phyloP scores from a whole-genome alignment of 345 rosid species.

The Nephelium lappaceum region DNA sequence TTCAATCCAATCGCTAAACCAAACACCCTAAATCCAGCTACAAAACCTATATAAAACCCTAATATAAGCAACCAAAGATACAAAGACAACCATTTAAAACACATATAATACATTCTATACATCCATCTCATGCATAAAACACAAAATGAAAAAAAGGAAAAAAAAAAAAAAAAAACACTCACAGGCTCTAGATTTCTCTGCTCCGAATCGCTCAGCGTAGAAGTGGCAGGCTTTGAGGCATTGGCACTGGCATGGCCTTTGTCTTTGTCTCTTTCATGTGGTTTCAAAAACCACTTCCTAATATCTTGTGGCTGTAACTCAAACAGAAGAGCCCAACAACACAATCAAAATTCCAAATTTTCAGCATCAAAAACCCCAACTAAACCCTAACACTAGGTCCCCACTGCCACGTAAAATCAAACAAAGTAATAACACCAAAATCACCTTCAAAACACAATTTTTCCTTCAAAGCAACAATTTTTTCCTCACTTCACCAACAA shows the following conservation, averaged over 20 bases:
- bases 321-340: slow-evolving; percentile 1
- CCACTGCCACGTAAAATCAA: background rate
- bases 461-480: background rate
- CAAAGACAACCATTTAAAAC: background rate
- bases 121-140: background rate
- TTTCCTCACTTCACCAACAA: background rate
- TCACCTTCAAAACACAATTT: background rate
- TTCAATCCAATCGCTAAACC: background rate
- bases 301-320: slow-evolving; percentile 77
- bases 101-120: background rate
- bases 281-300: slow-evolving; percentile 95
- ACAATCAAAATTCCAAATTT: background rate
- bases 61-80: background rate
- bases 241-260: slow-evolving; percentile 54
- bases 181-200: slow-evolving; percentile 41
- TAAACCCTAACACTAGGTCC: background rate
- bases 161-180: slow-evolving; percentile 24
- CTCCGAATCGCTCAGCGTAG: slow-evolving; percentile 41
- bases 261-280: slow-evolving; percentile 75
- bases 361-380: background rate
- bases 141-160: no score
- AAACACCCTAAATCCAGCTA: background rate
- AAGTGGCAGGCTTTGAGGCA: slow-evolving; percentile 40
- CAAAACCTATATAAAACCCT: background rate
- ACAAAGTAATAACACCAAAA: background rate